Percentiles rank a stretch among this genome's conserved stretches.
These are phyloP conservation scores for Phragmites australis DNA, from an alignment of 176 grass and related monocot genomes.

Conservation along the genomic window DNA sequence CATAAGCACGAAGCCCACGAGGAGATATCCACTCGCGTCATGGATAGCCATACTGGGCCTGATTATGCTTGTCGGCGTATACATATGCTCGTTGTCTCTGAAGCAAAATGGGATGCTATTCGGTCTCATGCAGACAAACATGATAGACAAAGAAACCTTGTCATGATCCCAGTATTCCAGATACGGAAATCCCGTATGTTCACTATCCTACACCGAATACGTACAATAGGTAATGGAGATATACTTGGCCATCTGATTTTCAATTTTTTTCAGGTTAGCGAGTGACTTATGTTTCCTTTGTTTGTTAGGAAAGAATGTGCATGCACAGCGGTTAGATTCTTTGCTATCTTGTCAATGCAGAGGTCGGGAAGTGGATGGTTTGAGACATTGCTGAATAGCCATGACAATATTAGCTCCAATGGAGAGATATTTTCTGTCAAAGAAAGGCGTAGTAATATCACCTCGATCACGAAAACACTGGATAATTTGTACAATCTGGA, in stretches of 20 bases:
- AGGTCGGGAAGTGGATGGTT: slow-evolving; percentile 96
- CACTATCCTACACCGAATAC: slow-evolving; percentile 77
- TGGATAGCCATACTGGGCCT: slow-evolving; percentile 70
- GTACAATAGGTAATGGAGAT: slow-evolving; percentile 71
- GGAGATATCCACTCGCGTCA: slow-evolving; percentile 65
- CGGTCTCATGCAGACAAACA: slow-evolving; percentile 50
- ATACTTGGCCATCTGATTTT: slow-evolving; percentile 1
- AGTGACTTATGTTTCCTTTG: slow-evolving; percentile 27
- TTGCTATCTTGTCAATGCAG: slow-evolving; percentile 98
- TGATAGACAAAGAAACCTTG: slow-evolving; percentile 52
- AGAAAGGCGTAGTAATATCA: slow-evolving; percentile 68
- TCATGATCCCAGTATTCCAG: slow-evolving; percentile 45
- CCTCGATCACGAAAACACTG: slow-evolving; percentile 60
- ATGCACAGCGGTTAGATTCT: slow-evolving; percentile 82
- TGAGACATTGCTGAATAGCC: slow-evolving; percentile 94
- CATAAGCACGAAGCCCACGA: slow-evolving; percentile 48
- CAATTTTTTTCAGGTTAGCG: not conserved
- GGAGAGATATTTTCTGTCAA: slow-evolving; percentile 94
- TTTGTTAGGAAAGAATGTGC: slow-evolving; percentile 78
- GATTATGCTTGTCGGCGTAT: slow-evolving; percentile 62
- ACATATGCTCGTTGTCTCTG: slow-evolving; percentile 73
- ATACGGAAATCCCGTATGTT: slow-evolving; percentile 60
- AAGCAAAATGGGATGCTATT: slow-evolving; percentile 80
- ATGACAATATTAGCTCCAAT: slow-evolving; percentile 85
- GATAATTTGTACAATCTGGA: slow-evolving; percentile 87